These are phyloP conservation scores for Emiliania huxleyi DNA, from an alignment of 78 protist species.

Conservation along the genomic window DNA sequence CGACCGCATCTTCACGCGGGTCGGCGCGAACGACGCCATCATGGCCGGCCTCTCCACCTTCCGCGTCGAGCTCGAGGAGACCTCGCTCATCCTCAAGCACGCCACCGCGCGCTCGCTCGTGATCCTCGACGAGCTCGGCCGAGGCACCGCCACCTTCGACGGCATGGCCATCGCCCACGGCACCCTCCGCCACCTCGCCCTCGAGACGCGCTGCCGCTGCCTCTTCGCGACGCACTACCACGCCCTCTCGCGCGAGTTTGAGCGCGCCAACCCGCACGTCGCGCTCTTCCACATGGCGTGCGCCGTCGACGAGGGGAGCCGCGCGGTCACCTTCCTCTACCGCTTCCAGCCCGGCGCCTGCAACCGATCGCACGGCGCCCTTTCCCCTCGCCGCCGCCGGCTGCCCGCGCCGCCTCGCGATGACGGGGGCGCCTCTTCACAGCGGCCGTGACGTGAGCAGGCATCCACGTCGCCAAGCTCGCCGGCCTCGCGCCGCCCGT, in stretches of 20 bases:
- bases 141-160: conserved; percentile 92
- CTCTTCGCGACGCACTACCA: conserved; percentile 98
- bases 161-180: conserved; percentile 70
- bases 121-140: conserved; percentile 95
- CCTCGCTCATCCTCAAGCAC: conserved; percentile 68
- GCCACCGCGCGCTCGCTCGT: conserved; percentile 90
- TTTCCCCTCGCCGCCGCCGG: too few species aligned
- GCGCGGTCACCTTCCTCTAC: conserved; percentile 87
- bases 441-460: too few species aligned
- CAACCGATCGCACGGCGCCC: conserved; percentile 86
- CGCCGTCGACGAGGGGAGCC: conserved; percentile 58
- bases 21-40: conserved; percentile 70
- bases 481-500: not conserved
- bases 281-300: conserved; percentile 75
- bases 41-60: conserved; percentile 91
- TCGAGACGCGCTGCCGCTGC: conserved; percentile 63
- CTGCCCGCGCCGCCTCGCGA: too few species aligned
- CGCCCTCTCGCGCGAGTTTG: conserved; percentile 78
- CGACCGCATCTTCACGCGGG: conserved; percentile 94
- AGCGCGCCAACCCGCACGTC: conserved; percentile 11
- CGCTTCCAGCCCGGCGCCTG: conserved; percentile 76
- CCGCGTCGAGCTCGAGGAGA: conserved; percentile 88
- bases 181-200: conserved; percentile 18
- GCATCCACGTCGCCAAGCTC: not conserved
- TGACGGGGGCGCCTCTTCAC: too few species aligned